These are phyloP conservation scores for Chenopodium formosanum DNA, from an alignment of 148 eudicot species.

Conservation along the genomic window DNA sequence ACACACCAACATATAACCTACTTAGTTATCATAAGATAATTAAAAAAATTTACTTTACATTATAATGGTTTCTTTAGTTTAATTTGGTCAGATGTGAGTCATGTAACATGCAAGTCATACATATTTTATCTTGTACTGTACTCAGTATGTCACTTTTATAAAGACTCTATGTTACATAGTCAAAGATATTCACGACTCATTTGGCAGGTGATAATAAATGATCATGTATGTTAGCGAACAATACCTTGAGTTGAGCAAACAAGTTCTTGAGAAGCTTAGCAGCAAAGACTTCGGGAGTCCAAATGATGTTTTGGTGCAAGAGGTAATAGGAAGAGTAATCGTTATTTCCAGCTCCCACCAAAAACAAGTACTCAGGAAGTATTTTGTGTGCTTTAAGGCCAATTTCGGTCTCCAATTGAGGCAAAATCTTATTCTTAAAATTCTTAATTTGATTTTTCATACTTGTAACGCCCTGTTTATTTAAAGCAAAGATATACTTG, in stretches of 20 bases:
- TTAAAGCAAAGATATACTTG: too few species aligned
- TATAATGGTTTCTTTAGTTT: too few species aligned
- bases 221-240: not conserved
- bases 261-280: slow-evolving; percentile 14
- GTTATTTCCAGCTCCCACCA: slow-evolving; percentile 31
- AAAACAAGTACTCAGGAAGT: slow-evolving; percentile 26
- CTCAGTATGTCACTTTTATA: too few species aligned
- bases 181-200: too few species aligned
- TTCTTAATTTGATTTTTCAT: slow-evolving; percentile 26
- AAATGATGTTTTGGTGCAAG: not conserved
- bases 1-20: too few species aligned
- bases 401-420: slow-evolving; percentile 19
- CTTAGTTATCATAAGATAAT: too few species aligned
- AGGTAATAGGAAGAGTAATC: slow-evolving; percentile 30
- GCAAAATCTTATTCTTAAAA: slow-evolving; percentile 22
- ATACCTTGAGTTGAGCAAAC: slow-evolving; percentile 29
- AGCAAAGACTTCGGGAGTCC: slow-evolving; percentile 19
- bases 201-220: not conserved
- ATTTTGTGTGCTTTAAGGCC: not conserved
- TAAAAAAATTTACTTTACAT: too few species aligned
- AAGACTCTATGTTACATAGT: too few species aligned
- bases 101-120: too few species aligned
- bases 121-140: too few species aligned
- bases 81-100: too few species aligned
- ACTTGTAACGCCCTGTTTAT: slow-evolving; percentile 23